These are phyloP conservation scores for Sisymbrium altissimum DNA, from an alignment of 345 rosid genomes.

Conservation along the genomic window DNA sequence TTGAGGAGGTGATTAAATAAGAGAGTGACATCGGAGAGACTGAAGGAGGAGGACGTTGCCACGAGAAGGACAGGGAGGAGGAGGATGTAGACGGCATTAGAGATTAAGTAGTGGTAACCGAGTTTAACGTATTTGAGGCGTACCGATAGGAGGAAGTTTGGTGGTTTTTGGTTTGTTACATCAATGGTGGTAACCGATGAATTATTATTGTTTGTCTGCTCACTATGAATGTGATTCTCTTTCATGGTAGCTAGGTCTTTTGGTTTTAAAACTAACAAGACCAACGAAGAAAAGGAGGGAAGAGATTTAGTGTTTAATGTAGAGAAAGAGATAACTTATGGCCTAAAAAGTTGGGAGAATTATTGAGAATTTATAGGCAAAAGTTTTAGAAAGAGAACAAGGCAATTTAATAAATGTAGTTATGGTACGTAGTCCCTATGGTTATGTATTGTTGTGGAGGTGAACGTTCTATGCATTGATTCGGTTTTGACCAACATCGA, in stretches of 20 bases:
- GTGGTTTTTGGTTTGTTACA: conserved; percentile 39
- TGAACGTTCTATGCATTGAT: conserved; percentile 28
- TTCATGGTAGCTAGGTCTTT: conserved; percentile 19
- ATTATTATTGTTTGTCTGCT: background rate
- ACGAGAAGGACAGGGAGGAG: conserved; percentile 39
- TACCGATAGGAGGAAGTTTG: conserved; percentile 61
- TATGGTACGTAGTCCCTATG: conserved; percentile 1
- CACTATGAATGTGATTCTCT: conserved; percentile 18
- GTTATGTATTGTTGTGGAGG: conserved; percentile 25
- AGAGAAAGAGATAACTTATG: conserved; percentile 16
- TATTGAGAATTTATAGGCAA: conserved; percentile 25
- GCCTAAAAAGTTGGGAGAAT: conserved; percentile 4
- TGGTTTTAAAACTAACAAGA: background rate
- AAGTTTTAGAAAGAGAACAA: conserved; percentile 5
- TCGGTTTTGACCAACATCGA: background rate
- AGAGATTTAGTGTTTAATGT: background rate
- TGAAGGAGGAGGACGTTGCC: conserved; percentile 52
- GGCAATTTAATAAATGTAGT: background rate
- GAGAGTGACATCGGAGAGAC: conserved; percentile 32
- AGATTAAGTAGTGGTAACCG: conserved; percentile 69
- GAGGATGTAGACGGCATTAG: conserved; percentile 62
- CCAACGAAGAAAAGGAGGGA: background rate
- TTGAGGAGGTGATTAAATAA: conserved; percentile 51
- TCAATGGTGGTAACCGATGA: conserved; percentile 6
- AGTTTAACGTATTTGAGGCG: conserved; percentile 74